phyloP scores from a whole-genome alignment of 1,284 basidiomycete species.

The Nidula niveotomentosa region DNA sequence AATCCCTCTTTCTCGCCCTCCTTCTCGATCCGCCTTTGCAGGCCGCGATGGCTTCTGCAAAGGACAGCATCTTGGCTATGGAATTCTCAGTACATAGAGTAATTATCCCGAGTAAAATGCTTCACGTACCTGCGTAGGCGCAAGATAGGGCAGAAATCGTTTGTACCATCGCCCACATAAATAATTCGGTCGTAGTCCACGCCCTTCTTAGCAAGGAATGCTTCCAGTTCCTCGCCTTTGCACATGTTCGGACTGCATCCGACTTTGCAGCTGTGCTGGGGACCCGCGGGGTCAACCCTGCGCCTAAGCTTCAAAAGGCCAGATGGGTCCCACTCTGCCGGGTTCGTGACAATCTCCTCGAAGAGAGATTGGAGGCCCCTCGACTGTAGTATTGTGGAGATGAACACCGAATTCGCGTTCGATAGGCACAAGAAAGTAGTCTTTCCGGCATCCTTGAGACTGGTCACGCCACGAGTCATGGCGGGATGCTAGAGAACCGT shows the following conservation, averaged over 20 bases:
- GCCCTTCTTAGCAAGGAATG: slow-evolving; percentile 74
- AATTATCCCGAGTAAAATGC: background rate
- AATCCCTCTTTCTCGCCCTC: slow-evolving; percentile 69
- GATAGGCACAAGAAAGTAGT: slow-evolving; percentile 91
- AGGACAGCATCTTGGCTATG: slow-evolving; percentile 74
- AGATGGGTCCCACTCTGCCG: slow-evolving; percentile 77
- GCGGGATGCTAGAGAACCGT: slow-evolving; percentile 81
- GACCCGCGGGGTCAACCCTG: slow-evolving; percentile 71
- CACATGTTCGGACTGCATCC: slow-evolving; percentile 99
- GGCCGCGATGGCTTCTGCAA: slow-evolving; percentile 75
- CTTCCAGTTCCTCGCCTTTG: slow-evolving; percentile 92
- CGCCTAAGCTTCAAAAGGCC: slow-evolving; percentile 81
- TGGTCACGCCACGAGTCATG: slow-evolving; percentile 87
- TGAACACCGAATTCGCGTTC: slow-evolving; percentile 94
- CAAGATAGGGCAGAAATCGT: slow-evolving; percentile 94
- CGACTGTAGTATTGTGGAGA: slow-evolving; percentile 83
- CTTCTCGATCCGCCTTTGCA: slow-evolving; percentile 72
- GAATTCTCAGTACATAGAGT: slow-evolving; percentile 2
- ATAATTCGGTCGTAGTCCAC: slow-evolving; percentile 78
- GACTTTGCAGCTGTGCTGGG: slow-evolving; percentile 84
- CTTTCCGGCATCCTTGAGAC: slow-evolving; percentile 65
- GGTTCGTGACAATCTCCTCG: slow-evolving; percentile 90
- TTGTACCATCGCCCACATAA: slow-evolving; percentile 94
- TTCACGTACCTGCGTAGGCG: slow-evolving; percentile 65
- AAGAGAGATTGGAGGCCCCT: slow-evolving; percentile 78